Base-by-base conservation (phyloP, 75 land plant species). In the Picea sitchensis region DNA sequence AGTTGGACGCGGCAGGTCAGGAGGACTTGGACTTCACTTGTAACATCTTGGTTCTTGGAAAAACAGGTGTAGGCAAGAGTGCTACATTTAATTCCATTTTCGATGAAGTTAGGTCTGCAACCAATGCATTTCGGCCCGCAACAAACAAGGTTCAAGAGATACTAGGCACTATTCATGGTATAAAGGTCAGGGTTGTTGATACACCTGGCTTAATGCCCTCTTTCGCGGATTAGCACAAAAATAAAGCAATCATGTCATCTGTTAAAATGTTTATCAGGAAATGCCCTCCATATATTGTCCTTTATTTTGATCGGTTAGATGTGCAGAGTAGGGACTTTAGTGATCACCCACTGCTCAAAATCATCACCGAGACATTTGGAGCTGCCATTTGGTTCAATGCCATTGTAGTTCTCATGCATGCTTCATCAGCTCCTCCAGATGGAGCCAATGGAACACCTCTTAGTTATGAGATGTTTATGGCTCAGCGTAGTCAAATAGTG, bases 1-100 rank as follows among this genome's bases (percentile, higher is more conserved):
- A 90, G 68, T 86, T 91, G 67, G 98, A 94, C 78, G 82, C 76
- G 18, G 84, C 84, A 23, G 89, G 86, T 6, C 82, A 89, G 59
- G 90, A 91, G 77, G 92, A 94, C 69, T 77, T 96, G 72, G 87
- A 88, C 80, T 95, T 96, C 76, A 86, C 92, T 31, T 84, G 94
- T 80, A 96, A 90, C 76, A 91, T 96, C 64, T 76, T 96, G 61
- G 87, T 92, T 34, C 79, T 96, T 61, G 99, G 99, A 59, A 94
- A 96, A 80, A 71, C 88, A 57, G 98, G 99, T 12, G 99, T 96
- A 74, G 99, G 99, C 14, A 96, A 96, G 86, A 94, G 98, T 83
- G 98, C 98, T 26, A 95, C 92, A 30, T 91, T 96, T 59, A 96
- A 96, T 80, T 95, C 99, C 15, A 84, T 96, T 54, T 92, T 96